phyloP scores from a whole-genome alignment of 768 basidiomycete species.

The Tephrocybe sp. region DNA sequence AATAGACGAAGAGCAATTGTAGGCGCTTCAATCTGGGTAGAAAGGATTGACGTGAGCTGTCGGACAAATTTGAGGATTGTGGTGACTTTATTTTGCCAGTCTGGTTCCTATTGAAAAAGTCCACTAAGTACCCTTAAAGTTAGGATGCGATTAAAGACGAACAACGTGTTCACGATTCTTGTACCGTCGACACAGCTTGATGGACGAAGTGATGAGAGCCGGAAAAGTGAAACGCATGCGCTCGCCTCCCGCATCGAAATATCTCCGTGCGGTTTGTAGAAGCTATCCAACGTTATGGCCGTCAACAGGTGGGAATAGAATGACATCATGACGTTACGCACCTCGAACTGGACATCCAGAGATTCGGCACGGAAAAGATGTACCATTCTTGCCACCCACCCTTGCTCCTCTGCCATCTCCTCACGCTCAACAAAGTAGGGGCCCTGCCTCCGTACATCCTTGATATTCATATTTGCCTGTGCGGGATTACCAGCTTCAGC shows the following conservation, averaged over 20 bases:
- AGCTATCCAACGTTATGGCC: conserved; percentile 47
- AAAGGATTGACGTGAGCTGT: conserved; percentile 90
- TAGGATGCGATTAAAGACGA: conserved; percentile 19
- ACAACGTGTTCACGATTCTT: conserved; percentile 79
- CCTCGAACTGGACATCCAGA: conserved; percentile 88
- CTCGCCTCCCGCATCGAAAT: conserved; percentile 91
- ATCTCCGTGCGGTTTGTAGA: conserved; percentile 85
- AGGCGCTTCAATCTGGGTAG: conserved; percentile 90
- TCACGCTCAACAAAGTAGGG: conserved; percentile 71
- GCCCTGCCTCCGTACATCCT: conserved; percentile 56
- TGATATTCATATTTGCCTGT: conserved; percentile 33
- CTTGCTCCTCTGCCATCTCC: conserved; percentile 97
- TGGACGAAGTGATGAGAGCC: conserved; percentile 89
- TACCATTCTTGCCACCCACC: conserved; percentile 98
- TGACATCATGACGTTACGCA: conserved; percentile 33
- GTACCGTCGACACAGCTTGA: conserved; percentile 91
- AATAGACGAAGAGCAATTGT: conserved; percentile 92
- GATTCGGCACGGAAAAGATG: conserved; percentile 92
- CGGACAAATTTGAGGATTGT: conserved; percentile 92
- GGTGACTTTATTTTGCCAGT: conserved; percentile 87
- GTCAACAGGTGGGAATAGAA: background rate
- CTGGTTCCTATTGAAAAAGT: conserved; percentile 57
- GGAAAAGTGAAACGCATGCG: conserved; percentile 97
- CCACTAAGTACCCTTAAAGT: background rate
- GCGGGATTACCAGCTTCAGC: conserved; percentile 28